These are phyloP conservation scores for Chytriomyces hyalinus DNA, from an alignment of 192 early-diverging fungal species.

Conservation along the genomic window DNA sequence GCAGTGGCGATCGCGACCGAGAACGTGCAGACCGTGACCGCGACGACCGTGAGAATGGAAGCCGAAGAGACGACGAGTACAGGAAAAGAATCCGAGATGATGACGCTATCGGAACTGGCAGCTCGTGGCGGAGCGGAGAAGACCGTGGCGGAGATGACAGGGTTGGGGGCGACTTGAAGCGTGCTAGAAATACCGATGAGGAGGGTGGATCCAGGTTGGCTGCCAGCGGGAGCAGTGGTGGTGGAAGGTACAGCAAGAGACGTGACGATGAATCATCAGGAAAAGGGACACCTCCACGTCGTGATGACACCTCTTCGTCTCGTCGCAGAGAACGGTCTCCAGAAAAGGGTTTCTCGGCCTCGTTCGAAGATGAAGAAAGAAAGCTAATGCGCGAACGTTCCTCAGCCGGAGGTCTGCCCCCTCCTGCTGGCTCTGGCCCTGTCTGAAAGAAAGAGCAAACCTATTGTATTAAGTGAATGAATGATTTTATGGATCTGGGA, in stretches of 20 bases:
- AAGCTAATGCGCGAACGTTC: conserved; percentile 12
- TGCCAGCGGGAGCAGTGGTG: conserved; percentile 1
- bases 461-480: no score
- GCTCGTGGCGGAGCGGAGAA: conserved; percentile 5
- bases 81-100: neutral
- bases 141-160: conserved; percentile 13
- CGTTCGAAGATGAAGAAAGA: conserved; percentile 28
- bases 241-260: conserved; percentile 28
- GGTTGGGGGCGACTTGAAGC: conserved; percentile 12
- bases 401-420: no score
- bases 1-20: conserved; percentile 6
- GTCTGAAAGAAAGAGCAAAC: no score
- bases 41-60: neutral
- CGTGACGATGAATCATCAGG: conserved; percentile 7
- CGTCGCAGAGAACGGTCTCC: conserved; percentile 19
- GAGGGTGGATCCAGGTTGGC: neutral
- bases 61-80: conserved; percentile 1
- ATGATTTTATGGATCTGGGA: no score
- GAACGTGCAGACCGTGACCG: neutral
- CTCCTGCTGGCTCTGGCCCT: no score
- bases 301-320: neutral
- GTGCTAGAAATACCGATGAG: conserved; percentile 23
- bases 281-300: neutral
- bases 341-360: conserved; percentile 2
- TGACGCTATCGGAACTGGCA: neutral